Base-by-base conservation (phyloP, 305 asterid genomes). In the Fraxinus floribunda region DNA sequence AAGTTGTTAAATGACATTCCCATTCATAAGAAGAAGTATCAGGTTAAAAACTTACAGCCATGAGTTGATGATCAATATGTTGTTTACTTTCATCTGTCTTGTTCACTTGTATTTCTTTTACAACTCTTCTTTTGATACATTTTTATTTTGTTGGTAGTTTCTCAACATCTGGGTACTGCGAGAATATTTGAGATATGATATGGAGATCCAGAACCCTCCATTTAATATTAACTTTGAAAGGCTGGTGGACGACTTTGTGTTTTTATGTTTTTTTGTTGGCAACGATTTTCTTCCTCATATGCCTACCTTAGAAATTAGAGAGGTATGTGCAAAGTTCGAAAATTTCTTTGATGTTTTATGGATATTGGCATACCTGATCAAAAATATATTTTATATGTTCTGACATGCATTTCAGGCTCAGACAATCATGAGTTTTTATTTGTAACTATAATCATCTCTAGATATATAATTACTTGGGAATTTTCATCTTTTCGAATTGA, bases 201-300 rank as follows among this genome's bases (percentile, higher is more conserved):
- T 97, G 92, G 94, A 85, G 80, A 89, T 94, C 85, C 89, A 91
- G 18, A 85, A 85, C 83, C 93, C 98, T 79, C 96, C 98, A 75
- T 94, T 91, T 87, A 84, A 84, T 80, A 89, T 93, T 78, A 93
- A 94, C 84, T 92, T 97, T 87, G 99, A 97, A 78, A 93, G 97
- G 89, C 92, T 94, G 89, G 93, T 97, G 92, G 99, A 97, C 87
- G 99, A 97, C 86, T 97, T 97, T 83, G 98, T 97, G 80, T 94
- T 97, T 78, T 84, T 94, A 79, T 97, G 99, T 80, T 94, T 97
- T 84, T 97, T 97, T 90, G 97, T 94, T 76, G 99, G 99, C 89
- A 97, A 97, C 57, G 99, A 97, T 89, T 97, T 97, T 88, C 98
- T 97, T 86, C 99, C 99, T 74, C 99, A 94, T 85, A 94, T 97